A percentile compares a stretch with the other conserved stretches of the same genome.
These are phyloP conservation scores for Brettanomyces anomalus DNA, from an alignment of 805 yeast genomes.

Conservation along the genomic window DNA sequence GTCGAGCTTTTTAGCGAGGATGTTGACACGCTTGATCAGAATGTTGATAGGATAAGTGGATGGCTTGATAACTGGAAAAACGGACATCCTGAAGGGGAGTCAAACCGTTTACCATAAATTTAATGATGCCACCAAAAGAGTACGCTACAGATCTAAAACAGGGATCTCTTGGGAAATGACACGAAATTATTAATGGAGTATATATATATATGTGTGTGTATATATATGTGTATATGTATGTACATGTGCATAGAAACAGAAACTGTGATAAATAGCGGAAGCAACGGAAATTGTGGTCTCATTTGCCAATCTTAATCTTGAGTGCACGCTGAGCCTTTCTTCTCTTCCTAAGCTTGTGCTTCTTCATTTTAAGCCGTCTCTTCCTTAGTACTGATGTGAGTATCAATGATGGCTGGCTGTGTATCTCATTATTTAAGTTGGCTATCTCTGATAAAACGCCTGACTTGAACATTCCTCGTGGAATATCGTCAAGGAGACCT, in stretches of 20 bases:
- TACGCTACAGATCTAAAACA: no score
- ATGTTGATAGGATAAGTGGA: constrained; percentile 60
- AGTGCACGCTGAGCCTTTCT: constrained; percentile 85
- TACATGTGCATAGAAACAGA: not conserved
- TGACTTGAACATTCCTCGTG: not conserved
- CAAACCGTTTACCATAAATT: constrained; percentile 32
- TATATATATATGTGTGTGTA: not conserved
- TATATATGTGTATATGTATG: not conserved
- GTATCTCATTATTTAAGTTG: not conserved
- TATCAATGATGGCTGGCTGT: constrained; percentile 20
- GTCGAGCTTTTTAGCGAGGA: constrained; percentile 69
- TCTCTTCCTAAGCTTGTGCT: constrained; percentile 94
- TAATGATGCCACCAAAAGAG: no score
- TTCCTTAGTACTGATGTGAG: constrained; percentile 71
- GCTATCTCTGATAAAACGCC: not conserved
- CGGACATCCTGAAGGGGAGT: constrained; percentile 55
- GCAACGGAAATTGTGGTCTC: no score
- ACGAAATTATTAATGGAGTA: not conserved
- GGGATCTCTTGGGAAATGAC: no score
- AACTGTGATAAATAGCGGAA: not conserved
- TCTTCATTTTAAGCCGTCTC: constrained; percentile 93
- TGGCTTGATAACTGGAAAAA: constrained; percentile 75
- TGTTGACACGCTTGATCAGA: constrained; percentile 72
- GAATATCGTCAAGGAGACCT: not conserved
- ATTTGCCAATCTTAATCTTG: constrained; percentile 55